Evolutionary conservation across 2,329 filamentous ascomycete species (phyloP), one percentile per base, ranked within the genome.

Genomic region (Clarireedia sp.): DNA sequence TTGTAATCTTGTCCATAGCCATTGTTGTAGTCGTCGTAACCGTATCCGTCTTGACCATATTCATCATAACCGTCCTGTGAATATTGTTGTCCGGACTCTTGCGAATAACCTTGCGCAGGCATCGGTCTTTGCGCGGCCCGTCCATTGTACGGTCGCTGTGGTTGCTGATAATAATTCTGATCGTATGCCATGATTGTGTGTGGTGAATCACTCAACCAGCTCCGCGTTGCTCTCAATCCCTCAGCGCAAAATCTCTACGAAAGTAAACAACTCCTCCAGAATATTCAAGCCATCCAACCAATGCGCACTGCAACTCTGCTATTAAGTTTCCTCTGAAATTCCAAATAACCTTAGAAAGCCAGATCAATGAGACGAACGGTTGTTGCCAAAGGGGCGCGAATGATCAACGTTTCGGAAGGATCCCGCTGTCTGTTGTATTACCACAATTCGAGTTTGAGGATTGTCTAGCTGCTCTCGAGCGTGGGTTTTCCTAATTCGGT

Each of bases 61-160:
- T 65, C 62, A 41, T 68, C 64, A 49, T 68, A 65, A 21, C 57
- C 63, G 64, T 96, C 90, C 59, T 89, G 88, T 63, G 78, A 77
- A 51, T 77, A 94, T 64, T 86, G 83, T 67, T 66, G 54, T 14
- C 60, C 61, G 21, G 62, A 60, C 6, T 58, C 59, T 41, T 59
- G 57, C 50, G 64, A 63, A 44, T 67, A 66, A 23, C 56, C 59
- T 51, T 66, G 66, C n/a, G 62, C 59, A 36, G 63, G 62, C 2
- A 59, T 59, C 41, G 64, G 63, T 48, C 64, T 60, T 46, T 60
- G 63, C 44, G 61, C 59, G 48, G 63, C 64, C 51, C 60, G 56
- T 24, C 64, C 65, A 57, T 66, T 64, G 43, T 67, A 66, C n/a
- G 64, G 63, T 19, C 64, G 60, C 54, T 65, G 64, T 19, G 62